Evolutionary conservation across 1,284 basidiomycete species (phyloP), one percentile per base, ranked within the genome.

Genomic region (Malassezia dermatis): DNA sequence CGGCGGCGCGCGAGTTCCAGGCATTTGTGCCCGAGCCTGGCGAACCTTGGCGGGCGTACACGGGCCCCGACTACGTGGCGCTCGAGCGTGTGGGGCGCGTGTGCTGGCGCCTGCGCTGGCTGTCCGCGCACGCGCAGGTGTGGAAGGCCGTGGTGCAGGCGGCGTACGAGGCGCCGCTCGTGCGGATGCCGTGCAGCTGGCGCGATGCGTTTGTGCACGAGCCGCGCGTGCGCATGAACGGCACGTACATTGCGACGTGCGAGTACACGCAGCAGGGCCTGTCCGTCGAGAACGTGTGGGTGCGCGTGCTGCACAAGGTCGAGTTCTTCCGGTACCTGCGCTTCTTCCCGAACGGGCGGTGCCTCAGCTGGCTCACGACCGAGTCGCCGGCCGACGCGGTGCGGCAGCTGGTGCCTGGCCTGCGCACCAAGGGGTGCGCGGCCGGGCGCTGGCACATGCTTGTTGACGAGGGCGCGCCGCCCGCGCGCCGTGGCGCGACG

Each of bases 321-420:
- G 63, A 71, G 37, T 89, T 89, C 75, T 86, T 88, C 65, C 84
- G 88, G 37, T 77, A 76, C 66, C 84, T 89, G 35, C 86, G 90
- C 8, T 94, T 95, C 78, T 85, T 86, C 59, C 84, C 88, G 0
- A 83, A 89, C 64, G 90, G 90, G 1, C 81, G 82, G 63, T 88
- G 90, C 4, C 80, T 95, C 3, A 89, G 87, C 21, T 80, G 91
- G 13, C 81, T 91, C 23, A 83, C 86, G 1, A 90, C 89, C 58
- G 89, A 93, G 41, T 74, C 79, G 1, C 90, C 89, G 0, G 80
- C 83, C 21, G 80, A 86, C 52, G 80, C 89, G 23, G 86, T 94
- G 45, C 84, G 85, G 4, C 76, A 82, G 13, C 80, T 94, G 51
- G 85, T 85, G 54, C 86, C 86, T 1, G 80, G 81, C 2, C 77